These are phyloP conservation scores for Chlorella sp. DNA, from an alignment of 139 green algal species.

Conservation along the genomic window DNA sequence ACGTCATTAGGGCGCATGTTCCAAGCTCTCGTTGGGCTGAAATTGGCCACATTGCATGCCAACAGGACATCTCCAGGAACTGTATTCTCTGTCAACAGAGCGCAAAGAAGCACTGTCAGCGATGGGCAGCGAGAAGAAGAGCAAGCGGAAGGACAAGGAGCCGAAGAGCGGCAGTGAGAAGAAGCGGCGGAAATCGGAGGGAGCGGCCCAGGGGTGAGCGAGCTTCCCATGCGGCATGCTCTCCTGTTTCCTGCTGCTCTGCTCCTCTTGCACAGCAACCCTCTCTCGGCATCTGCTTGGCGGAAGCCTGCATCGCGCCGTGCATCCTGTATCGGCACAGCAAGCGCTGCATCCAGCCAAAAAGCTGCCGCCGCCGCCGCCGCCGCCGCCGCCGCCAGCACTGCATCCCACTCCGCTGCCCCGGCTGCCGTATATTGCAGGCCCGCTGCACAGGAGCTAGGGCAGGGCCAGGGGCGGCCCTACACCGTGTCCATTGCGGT, in stretches of 20 bases:
- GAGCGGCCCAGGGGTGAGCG: neutral
- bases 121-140: neutral
- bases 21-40: no score
- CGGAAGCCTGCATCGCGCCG: neutral
- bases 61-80: no score
- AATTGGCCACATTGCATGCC: no score
- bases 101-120: neutral
- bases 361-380: neutral
- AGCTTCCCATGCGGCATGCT: neutral
- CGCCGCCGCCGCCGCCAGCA: neutral
- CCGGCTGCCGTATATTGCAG: neutral
- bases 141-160: slow-evolving; percentile 13
- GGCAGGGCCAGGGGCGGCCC: slow-evolving; percentile 12
- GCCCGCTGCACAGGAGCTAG: neutral
- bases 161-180: neutral
- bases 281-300: neutral
- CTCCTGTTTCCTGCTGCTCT: no score
- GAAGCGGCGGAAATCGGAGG: neutral
- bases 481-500: slow-evolving; percentile 82
- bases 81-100: no score
- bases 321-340: neutral
- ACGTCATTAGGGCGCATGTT: no score
- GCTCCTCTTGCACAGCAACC: no score
- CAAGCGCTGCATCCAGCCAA: neutral
- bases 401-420: neutral